Base-by-base conservation (phyloP, 768 basidiomycete species). In the Ramaria sp. region DNA sequence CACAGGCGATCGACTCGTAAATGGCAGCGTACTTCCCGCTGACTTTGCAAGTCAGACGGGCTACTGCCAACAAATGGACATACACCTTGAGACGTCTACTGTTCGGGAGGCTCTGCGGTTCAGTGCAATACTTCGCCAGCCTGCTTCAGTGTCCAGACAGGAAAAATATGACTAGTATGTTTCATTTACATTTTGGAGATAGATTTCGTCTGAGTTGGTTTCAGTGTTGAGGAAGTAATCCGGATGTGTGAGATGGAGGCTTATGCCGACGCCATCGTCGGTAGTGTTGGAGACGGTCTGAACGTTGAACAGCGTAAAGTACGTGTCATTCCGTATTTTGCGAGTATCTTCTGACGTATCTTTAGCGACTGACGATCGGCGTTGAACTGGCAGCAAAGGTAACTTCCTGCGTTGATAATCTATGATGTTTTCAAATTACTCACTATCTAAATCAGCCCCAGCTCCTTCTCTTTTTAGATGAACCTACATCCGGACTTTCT, bases 401-500 rank as follows among this genome's bases (percentile, higher is more conserved):
- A 63, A 66, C 55, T 61, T 71, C 0, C 60, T 71, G 1, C 65
- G 70, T 47, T 32, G 13, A 32, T 32, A 52, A 43, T 51, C 24
- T 48, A 18, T 43, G 38, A 34, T n/a, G 10, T 28, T 10, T n/a
- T n/a, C 38, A 51, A n/a, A 16, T 27, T 3, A 47, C 34, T 51
- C 1, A 51, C 9, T 34, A 13, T 22, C 37, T n/a, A n/a, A n/a
- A n/a, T n/a, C 68, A 22, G 69, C 91, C 89, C 1, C 79, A 79
- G 64, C 70, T 92, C 0, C 71, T 95, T 0, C 74, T 94, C 16
- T 93, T 94, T 73, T 68, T 91, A 34, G 91, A 93, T 62, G 90
- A 94, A 65, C 92, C 92, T 0, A 94, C 91, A 0, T 83, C 87
- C 24, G 89, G 90, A 32, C 72, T 93, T 15, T 88, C 91, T 64